These are phyloP conservation scores for Spizellomyces sp. DNA, from an alignment of 192 early-diverging fungal species.

Conservation along the genomic window DNA sequence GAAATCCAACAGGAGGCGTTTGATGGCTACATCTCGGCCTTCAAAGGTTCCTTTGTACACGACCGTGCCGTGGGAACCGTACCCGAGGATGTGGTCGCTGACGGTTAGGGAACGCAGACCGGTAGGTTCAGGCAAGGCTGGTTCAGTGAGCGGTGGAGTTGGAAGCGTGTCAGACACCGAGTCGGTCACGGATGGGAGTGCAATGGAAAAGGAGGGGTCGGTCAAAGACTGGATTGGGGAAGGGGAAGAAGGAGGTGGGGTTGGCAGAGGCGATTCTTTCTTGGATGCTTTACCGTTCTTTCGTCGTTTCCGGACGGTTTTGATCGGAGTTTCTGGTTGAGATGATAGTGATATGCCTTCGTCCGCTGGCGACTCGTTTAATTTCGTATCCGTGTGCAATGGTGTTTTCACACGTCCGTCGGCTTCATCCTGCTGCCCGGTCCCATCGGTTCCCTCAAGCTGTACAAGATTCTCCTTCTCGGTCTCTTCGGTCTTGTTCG, in stretches of 20 bases:
- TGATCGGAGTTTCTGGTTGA: too few relatives aligned
- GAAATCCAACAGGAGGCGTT: conserved; percentile 91
- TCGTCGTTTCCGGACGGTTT: too few relatives aligned
- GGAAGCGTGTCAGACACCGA: not conserved
- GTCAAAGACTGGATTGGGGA: not conserved
- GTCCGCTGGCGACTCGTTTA: not conserved
- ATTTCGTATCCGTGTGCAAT: not conserved
- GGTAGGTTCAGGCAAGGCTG: conserved; percentile 3
- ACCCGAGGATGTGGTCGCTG: conserved; percentile 66
- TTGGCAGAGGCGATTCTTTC: too few relatives aligned
- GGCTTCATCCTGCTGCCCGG: not conserved
- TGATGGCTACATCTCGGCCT: conserved; percentile 89
- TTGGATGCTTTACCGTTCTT: too few relatives aligned
- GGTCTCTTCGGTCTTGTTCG: too few relatives aligned
- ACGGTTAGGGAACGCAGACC: conserved; percentile 58
- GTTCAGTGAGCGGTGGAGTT: not conserved
- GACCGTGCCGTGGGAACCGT: conserved; percentile 96
- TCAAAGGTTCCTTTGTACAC: conserved; percentile 95
- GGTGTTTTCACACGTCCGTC: not conserved
- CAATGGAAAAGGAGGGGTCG: not conserved
- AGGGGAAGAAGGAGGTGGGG: too few relatives aligned
- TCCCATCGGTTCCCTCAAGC: conserved; percentile 9
- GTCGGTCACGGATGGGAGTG: not conserved
- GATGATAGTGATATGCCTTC: not conserved
- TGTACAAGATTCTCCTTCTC: conserved; percentile 1